Conservation (phyloP, 805 yeast genomes). For the Ogataea siamensis region DNA sequence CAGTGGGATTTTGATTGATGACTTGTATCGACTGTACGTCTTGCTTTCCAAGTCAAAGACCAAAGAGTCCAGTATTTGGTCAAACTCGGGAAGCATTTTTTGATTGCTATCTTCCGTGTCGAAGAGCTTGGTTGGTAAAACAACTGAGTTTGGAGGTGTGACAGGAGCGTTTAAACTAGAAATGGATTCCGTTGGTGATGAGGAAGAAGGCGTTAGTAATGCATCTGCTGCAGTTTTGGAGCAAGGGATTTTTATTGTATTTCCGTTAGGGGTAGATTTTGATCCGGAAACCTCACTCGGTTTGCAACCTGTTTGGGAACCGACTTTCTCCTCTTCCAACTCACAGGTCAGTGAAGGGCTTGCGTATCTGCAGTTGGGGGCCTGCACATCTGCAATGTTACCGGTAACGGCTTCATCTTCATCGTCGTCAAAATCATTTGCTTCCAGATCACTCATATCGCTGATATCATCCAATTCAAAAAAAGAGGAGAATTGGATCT, state of each 20-base stretch:
- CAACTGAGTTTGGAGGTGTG: constrained; percentile 8
- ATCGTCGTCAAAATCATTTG: constrained; percentile 11
- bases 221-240: too few relatives aligned
- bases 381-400: not conserved
- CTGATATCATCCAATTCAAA: constrained; percentile 22
- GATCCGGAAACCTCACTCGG: not conserved
- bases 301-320: not conserved
- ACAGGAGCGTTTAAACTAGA: constrained; percentile 2
- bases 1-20: constrained; percentile 18
- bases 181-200: constrained; percentile 4
- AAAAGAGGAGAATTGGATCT: constrained; percentile 15
- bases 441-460: constrained; percentile 20
- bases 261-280: not conserved
- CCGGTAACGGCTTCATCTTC: constrained; percentile 6
- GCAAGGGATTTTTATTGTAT: too few relatives aligned
- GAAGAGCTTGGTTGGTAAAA: constrained; percentile 3
- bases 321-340: not conserved
- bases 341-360: not conserved
- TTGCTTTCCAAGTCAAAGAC: constrained; percentile 7
- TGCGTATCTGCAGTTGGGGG: not conserved
- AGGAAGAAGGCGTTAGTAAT: constrained; percentile 2
- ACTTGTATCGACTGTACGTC: constrained; percentile 14
- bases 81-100: not conserved
- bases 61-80: constrained; percentile 2
- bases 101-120: constrained; percentile 4